phyloP scores from a whole-genome alignment of 495 filamentous ascomycete species.

The Tuber indicum region DNA sequence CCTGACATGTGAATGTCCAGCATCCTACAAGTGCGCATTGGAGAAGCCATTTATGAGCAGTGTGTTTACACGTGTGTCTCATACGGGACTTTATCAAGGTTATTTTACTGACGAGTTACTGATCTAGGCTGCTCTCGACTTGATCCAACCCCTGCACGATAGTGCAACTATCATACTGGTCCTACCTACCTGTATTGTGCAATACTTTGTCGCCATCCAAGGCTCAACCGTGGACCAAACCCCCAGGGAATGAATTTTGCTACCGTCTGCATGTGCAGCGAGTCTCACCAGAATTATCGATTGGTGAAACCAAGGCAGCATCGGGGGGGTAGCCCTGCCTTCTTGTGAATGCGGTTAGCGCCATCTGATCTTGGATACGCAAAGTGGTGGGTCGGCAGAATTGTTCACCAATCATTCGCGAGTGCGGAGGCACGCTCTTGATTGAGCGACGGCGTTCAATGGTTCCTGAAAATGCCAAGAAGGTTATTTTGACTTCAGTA shows the following conservation, averaged over 20 bases:
- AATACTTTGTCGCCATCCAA: neutral
- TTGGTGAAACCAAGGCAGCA: neutral
- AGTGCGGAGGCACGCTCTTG: neutral
- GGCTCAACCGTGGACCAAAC: neutral
- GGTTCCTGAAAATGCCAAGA: neutral
- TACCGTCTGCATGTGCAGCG: neutral
- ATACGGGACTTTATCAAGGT: neutral
- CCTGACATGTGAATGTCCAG: neutral
- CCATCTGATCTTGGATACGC: neutral
- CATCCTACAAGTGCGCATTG: neutral
- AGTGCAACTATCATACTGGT: neutral
- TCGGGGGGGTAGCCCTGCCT: neutral
- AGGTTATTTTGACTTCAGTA: neutral
- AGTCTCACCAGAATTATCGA: neutral
- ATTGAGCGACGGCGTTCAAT: neutral
- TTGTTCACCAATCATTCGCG: neutral
- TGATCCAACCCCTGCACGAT: too few relatives aligned
- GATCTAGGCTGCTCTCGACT: neutral
- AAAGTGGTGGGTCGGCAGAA: neutral
- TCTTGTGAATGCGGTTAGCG: neutral
- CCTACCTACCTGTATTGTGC: neutral
- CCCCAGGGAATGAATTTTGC: neutral
- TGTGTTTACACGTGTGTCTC: neutral
- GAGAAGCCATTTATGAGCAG: neutral
- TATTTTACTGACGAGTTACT: neutral